A percentile compares a stretch with the other conserved stretches of the same genome.
Evolutionary conservation across 2,329 filamentous ascomycete genomes (phyloP).

Genomic region (Beauveria australis): DNA sequence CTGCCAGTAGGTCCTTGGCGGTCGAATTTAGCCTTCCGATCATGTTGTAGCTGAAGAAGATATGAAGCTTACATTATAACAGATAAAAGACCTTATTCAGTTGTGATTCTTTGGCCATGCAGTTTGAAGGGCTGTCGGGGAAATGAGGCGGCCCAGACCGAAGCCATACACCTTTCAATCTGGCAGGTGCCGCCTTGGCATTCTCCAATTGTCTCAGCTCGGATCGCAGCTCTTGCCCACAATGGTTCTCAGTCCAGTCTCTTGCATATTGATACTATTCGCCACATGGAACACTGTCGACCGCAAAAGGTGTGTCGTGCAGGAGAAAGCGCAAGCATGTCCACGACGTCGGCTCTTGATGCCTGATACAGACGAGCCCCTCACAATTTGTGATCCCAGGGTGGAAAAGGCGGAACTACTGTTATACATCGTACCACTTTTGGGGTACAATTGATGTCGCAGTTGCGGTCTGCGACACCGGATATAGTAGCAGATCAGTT

Average conservation of each 20-base stretch:
- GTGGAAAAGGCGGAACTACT: conserved; percentile 19
- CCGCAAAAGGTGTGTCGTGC: conserved; percentile 45
- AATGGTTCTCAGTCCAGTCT: conserved; percentile 29
- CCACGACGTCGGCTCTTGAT: conserved; percentile 38
- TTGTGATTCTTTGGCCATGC: conserved; percentile 24
- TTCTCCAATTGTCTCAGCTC: too few relatives aligned
- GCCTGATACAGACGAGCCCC: conserved; percentile 37
- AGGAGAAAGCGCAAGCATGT: conserved; percentile 34
- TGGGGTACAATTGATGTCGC: conserved; percentile 16
- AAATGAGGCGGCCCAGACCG: conserved; percentile 20
- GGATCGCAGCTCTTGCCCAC: conserved; percentile 33
- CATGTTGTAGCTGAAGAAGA: conserved; percentile 53
- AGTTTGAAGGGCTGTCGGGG: conserved; percentile 38
- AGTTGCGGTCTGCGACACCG: conserved; percentile 23
- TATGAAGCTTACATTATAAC: conserved; percentile 33
- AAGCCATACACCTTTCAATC: too few relatives aligned
- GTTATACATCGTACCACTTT: conserved; percentile 24
- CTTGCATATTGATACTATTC: conserved; percentile 25
- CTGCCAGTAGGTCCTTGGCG: conserved; percentile 29
- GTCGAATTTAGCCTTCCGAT: conserved; percentile 39
- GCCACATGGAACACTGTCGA: conserved; percentile 44
- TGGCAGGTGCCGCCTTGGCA: too few relatives aligned
- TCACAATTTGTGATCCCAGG: conserved; percentile 37
- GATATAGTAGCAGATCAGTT: conserved; percentile 23
- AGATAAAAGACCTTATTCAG: conserved; percentile 24